Evolutionary conservation across 2,329 filamentous ascomycete species (phyloP).

Genomic region (Phyllosticta ampelicida): DNA sequence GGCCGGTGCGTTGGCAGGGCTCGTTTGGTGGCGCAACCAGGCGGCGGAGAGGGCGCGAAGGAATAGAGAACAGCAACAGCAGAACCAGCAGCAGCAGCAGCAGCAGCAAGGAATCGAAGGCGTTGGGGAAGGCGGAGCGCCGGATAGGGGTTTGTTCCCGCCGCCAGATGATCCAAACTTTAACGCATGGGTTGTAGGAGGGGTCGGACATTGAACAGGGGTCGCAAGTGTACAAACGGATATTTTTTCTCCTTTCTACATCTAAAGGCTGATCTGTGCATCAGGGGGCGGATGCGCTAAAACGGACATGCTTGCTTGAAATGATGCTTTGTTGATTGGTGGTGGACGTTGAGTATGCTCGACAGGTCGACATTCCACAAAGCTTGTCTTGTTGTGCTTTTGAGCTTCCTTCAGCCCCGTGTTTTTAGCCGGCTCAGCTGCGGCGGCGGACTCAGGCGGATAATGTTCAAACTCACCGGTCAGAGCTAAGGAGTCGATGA

Average conservation of each 20-base stretch:
- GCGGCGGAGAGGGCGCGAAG: conserved; percentile 31
- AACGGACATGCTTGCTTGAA: too few species aligned
- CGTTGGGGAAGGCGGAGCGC: conserved; percentile 20
- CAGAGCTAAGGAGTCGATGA: too few species aligned
- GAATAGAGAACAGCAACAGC: conserved; percentile 20
- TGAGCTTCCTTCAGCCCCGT: background rate
- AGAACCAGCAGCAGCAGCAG: conserved; percentile 15
- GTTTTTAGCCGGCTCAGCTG: background rate
- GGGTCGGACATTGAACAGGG: conserved; percentile 48
- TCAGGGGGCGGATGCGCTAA: background rate
- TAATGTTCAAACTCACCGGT: too few species aligned
- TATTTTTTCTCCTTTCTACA: background rate
- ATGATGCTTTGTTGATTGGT: too few species aligned
- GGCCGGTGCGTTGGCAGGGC: conserved; percentile 59
- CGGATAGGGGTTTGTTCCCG: conserved; percentile 51
- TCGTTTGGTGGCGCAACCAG: conserved; percentile 74
- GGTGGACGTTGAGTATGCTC: background rate
- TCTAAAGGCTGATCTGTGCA: background rate
- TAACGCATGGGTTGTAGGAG: conserved; percentile 56
- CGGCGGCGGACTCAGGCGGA: background rate
- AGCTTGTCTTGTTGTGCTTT: background rate
- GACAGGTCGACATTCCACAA: background rate
- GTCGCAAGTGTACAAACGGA: background rate
- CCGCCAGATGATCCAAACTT: conserved; percentile 56
- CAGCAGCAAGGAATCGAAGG: conserved; percentile 31